Evolutionary conservation across 2,329 filamentous ascomycete species (phyloP), one percentile per base, ranked within the genome.

Genomic region (Penicillium concentricum): DNA sequence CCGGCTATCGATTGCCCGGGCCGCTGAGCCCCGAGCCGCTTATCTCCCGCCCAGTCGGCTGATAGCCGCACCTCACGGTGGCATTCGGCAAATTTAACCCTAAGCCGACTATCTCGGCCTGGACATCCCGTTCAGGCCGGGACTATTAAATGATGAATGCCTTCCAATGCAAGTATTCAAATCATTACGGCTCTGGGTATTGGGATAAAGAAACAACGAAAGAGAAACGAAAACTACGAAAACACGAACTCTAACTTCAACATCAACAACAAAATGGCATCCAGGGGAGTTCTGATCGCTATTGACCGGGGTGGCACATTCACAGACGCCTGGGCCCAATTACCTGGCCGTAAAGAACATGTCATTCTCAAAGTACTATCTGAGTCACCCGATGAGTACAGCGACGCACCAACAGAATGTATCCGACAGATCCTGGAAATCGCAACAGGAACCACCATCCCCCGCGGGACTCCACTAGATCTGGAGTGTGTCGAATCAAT

Each of bases 381-480:
- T 3, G 68, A 69, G 16, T 64, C 67, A 39, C 67, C 67, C 5
- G 57, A 62, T 4, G 65, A 72, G 34, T 72, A 71, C 51, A 45
- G 61, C 26, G 70, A 72, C 63, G 70, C 70, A 91, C 26, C 91
- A 91, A 76, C 82, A 88, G 66, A 96, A 92, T 74, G 91, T 88
- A 61, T 91, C 91, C 77, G 86, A 65, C 91, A 92, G 66, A 90
- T 89, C 16, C 82, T 96, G 75, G 67, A 72, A 39, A 59, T 57
- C 9, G 38, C 38, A 41, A 32, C 30, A 13, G 30, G 10, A 12
- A 32, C 30, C 30, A 32, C 10, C 30, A 32, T 32, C 30, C 30
- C 30, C 30, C 30, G 30, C 4, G 30, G 30, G 30, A 32, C 10
- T 4, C 30, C 30, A 32, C 30, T 32, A 32, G 30, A 32, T 32